Percentiles rank a stretch among this genome's conserved stretches.
Evolutionary conservation across 2,329 filamentous ascomycete species (phyloP).

Genomic region (Teratosphaeria nubilosa): DNA sequence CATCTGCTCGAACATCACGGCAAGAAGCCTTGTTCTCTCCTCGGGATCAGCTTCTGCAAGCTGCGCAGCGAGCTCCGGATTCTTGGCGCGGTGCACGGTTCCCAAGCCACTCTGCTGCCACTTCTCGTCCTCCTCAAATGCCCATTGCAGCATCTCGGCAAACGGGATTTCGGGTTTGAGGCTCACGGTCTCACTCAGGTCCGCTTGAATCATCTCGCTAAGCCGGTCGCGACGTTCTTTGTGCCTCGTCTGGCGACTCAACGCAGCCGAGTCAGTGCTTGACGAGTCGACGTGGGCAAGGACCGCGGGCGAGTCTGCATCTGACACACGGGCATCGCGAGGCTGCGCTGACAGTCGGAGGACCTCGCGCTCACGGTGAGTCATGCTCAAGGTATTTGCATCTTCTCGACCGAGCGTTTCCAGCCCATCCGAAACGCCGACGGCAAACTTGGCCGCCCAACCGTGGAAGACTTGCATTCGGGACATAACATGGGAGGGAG

Average conservation of each 20-base stretch:
- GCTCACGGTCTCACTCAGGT: constrained; percentile 3
- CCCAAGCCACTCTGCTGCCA: constrained; percentile 14
- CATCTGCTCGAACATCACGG: constrained; percentile 10
- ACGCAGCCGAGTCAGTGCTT: background rate
- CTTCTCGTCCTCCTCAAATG: constrained; percentile 11
- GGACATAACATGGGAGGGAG: background rate
- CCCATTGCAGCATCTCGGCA: constrained; percentile 11
- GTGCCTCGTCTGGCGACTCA: background rate
- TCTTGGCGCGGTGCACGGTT: background rate
- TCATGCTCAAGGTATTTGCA: background rate
- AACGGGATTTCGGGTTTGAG: constrained; percentile 8
- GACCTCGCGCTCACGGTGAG: background rate
- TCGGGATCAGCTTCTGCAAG: background rate
- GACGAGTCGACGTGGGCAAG: background rate
- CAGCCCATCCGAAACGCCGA: constrained; percentile 7
- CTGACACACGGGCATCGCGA: background rate
- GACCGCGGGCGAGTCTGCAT: background rate
- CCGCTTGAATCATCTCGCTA: background rate
- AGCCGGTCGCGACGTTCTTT: background rate
- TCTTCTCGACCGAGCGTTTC: background rate
- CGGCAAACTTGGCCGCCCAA: constrained; percentile 17
- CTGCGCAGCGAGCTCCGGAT: background rate
- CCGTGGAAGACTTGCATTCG: constrained; percentile 6
- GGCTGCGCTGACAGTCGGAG: background rate
- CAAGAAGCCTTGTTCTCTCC: background rate